Percentiles rank a stretch among this genome's conserved stretches.
Evolutionary conservation across 176 grass and related monocot species (phyloP).

Genomic region (Elaeis guineensis): DNA sequence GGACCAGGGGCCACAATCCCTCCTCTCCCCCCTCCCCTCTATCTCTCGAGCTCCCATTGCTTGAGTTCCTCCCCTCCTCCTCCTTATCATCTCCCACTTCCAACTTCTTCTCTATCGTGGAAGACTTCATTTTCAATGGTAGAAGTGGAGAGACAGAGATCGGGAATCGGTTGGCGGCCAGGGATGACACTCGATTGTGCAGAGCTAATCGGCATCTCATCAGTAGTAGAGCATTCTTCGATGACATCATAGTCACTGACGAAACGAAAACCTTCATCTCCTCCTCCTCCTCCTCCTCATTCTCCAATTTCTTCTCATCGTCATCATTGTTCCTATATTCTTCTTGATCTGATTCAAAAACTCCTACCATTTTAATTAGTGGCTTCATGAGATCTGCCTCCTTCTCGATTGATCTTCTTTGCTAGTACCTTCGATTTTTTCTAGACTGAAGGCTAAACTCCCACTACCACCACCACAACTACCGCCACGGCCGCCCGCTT

Average conservation of each 20-base stretch:
- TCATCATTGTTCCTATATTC: not conserved
- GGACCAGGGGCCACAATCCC: conserved; percentile 49
- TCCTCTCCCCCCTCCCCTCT: not conserved
- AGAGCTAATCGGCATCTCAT: conserved; percentile 94
- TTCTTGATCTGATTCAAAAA: too few relatives aligned
- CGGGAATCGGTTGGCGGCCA: conserved; percentile 37
- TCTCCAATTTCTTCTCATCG: conserved; percentile 2
- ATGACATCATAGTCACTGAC: conserved; percentile 49
- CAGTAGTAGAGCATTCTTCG: conserved; percentile 83
- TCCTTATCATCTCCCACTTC: conserved; percentile 1
- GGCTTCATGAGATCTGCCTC: too few relatives aligned
- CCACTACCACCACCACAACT: conserved; percentile 2
- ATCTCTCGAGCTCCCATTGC: not conserved
- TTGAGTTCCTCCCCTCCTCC: not conserved
- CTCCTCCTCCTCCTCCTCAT: conserved; percentile 22
- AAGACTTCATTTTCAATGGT: not conserved
- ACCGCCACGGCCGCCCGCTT: not conserved
- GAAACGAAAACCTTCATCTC: conserved; percentile 24
- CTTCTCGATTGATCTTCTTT: too few relatives aligned
- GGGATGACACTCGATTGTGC: conserved; percentile 59
- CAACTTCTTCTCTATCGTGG: conserved; percentile 12
- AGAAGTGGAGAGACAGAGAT: conserved; percentile 10
- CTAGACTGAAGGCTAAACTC: not conserved
- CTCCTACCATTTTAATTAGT: too few relatives aligned
- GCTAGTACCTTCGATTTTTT: not conserved